Evolutionary conservation across 768 basidiomycete genomes (phyloP).

Genomic region (Russula foetens): DNA sequence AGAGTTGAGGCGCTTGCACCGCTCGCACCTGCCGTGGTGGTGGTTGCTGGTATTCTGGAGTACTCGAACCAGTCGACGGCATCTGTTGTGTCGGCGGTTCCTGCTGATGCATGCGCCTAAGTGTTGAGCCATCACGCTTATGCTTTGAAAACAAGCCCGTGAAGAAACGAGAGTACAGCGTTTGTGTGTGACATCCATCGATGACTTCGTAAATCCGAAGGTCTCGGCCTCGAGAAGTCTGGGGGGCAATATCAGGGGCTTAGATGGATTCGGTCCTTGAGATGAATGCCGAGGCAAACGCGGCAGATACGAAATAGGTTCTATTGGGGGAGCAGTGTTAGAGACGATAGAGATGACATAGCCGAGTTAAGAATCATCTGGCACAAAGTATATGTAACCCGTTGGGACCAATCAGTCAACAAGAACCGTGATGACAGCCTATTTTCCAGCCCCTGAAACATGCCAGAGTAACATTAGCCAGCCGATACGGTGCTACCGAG

Average conservation of each 20-base stretch:
- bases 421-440: conserved; percentile 11
- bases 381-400: conserved; percentile 25
- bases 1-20: neutral
- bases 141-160: conserved; percentile 54
- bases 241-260: conserved; percentile 84
- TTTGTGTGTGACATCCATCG: conserved; percentile 75
- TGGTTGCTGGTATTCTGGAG: neutral
- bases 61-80: neutral
- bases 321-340: neutral
- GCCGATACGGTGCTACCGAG: neutral
- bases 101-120: neutral
- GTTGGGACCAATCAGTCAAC: conserved; percentile 18
- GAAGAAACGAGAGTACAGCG: conserved; percentile 72
- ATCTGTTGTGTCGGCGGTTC: conserved; percentile 8
- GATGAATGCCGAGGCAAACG: conserved; percentile 67
- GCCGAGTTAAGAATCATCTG: conserved; percentile 16
- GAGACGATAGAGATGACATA: neutral
- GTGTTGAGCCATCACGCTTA: conserved; percentile 18
- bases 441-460: conserved; percentile 10
- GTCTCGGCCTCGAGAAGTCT: conserved; percentile 50
- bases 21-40: neutral
- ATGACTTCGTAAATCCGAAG: conserved; percentile 50
- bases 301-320: conserved; percentile 23
- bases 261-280: conserved; percentile 41
- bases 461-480: neutral